Base-by-base conservation (phyloP, 139 green algal species). In the Chloropicon primus region DNA sequence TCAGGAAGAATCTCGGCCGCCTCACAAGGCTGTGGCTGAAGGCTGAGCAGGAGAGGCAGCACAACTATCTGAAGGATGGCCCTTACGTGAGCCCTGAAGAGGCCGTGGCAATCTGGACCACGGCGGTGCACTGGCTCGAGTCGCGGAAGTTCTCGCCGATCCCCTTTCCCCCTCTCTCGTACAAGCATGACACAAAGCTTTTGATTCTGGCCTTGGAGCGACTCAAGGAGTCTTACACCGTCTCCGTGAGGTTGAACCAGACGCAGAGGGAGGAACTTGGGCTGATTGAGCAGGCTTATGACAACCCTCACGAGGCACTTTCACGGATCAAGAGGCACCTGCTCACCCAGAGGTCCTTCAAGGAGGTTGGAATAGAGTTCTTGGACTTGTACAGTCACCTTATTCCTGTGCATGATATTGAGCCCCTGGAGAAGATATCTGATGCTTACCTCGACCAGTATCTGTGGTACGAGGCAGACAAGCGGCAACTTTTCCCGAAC, bases 161-260 rank as follows among this genome's bases (percentile, higher is more conserved):
- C 85, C 96, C 94, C 71, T 99, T 99, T 88, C 96, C 96, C 10
- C 96, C 96, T 24, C 91, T 99, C 21, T 97, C 93, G 72, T 99
- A 99, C 91, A 99, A 99, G 89, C 94, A 99, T 80, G 96, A 99
- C 90, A 98, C 94, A 80, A 99, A 99, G 93, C 90, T 99, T 82
- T 89, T 99, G 73, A 98, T 98, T 83, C 89, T 99, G 80, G 93
- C 93, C 25, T 87, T 98, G 80, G 95, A 99, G 87, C 89, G 94
- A 25, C 88, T 99, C 5, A 99, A 99, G 90, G 96, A 99, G 89
- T 88, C 94, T 84, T 99, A 98, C 86, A 94, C 91, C n/a, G 90
- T 92, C 74, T 88, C 92, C 3, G 90, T 96, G 76, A 89, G 96
- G 24, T 89, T 99, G 22, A 99, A 99, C 83, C 91, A 96, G 87